Evolutionary conservation across 1,284 basidiomycete genomes (phyloP).

Genomic region (Malassezia brasiliensis): DNA sequence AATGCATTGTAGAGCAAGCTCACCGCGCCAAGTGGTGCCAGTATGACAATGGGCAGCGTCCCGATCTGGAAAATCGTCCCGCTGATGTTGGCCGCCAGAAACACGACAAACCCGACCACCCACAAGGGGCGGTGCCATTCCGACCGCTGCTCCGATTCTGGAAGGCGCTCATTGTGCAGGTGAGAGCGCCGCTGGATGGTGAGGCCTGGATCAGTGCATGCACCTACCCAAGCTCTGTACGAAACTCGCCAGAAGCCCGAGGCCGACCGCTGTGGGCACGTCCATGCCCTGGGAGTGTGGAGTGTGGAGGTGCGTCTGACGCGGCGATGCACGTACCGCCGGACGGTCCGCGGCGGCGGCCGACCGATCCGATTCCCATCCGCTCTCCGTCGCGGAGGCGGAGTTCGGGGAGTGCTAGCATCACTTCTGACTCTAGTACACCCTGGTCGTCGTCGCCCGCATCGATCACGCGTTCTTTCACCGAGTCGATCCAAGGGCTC

Average conservation of each 20-base stretch:
- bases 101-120: slow-evolving; percentile 59
- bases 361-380: slow-evolving; percentile 1
- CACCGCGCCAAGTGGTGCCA: slow-evolving; percentile 69
- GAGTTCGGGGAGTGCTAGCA: neutral
- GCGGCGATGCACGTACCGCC: neutral
- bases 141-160: slow-evolving; percentile 50
- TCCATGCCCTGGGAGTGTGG: slow-evolving; percentile 8
- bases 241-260: slow-evolving; percentile 78
- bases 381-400: neutral
- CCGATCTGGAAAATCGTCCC: slow-evolving; percentile 92
- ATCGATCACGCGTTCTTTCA: neutral
- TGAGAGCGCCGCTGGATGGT: slow-evolving; percentile 93
- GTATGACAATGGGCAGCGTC: slow-evolving; percentile 55
- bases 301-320: neutral
- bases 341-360: neutral
- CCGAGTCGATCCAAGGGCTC: neutral
- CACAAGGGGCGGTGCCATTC: slow-evolving; percentile 43
- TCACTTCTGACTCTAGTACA: neutral
- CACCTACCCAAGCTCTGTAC: slow-evolving; percentile 61
- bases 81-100: slow-evolving; percentile 66
- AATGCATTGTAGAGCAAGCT: slow-evolving; percentile 91
- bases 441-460: slow-evolving; percentile 1
- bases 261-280: slow-evolving; percentile 24
- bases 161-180: slow-evolving; percentile 68
- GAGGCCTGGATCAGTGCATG: slow-evolving; percentile 52